Conservation (phyloP, 805 yeast genomes). For the Trichomonascus vanleenenianus region DNA sequence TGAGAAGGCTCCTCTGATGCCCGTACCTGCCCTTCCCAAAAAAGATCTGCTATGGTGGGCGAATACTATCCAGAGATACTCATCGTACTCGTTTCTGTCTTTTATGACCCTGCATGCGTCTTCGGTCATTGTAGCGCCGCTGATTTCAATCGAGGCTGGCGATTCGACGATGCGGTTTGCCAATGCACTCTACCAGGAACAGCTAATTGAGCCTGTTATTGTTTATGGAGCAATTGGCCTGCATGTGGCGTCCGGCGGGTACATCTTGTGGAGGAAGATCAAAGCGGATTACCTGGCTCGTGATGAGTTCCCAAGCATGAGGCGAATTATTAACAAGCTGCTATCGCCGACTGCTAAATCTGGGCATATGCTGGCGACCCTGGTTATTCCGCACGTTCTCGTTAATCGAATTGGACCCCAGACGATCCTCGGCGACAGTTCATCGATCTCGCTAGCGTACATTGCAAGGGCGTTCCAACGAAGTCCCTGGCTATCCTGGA, state of each 20-base stretch:
- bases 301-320: conserved; percentile 14
- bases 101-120: conserved; percentile 50
- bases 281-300: conserved; percentile 24
- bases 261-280: conserved; percentile 33
- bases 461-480: conserved; percentile 34
- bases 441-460: conserved; percentile 44
- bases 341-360: conserved; percentile 50
- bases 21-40: too few relatives aligned
- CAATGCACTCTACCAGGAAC: conserved; percentile 50
- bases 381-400: conserved; percentile 39
- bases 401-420: conserved; percentile 44
- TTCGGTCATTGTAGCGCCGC: conserved; percentile 48
- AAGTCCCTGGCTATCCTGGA: conserved; percentile 27
- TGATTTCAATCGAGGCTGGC: conserved; percentile 36
- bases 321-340: conserved; percentile 13
- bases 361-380: conserved; percentile 47
- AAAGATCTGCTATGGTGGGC: not conserved
- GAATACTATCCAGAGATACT: conserved; percentile 30
- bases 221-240: conserved; percentile 37
- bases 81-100: conserved; percentile 47
- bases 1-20: not conserved
- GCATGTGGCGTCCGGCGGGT: conserved; percentile 49
- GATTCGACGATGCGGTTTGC: conserved; percentile 53
- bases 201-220: conserved; percentile 39
- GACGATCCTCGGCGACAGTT: conserved; percentile 53